Evolutionary conservation across 2,329 filamentous ascomycete genomes (phyloP), one percentile per base, ranked within the genome.

Genomic region (Cladosporium sp.): DNA sequence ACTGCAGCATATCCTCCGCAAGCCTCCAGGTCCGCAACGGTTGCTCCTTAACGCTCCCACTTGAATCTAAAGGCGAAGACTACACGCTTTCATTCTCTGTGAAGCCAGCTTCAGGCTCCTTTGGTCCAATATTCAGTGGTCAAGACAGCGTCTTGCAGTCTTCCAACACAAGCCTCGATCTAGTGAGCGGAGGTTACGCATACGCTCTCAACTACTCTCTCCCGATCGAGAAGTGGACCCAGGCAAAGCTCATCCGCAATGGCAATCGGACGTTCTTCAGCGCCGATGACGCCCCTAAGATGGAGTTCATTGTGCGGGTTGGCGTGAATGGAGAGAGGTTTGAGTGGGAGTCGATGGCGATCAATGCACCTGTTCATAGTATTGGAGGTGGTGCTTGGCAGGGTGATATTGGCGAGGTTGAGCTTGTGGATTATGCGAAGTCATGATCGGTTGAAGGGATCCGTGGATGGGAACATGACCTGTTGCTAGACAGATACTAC

Each of bases 21-120:
- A 62, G 60, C 30, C 30, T 73, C 3, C 44, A 59, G 4, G 63
- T 77, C 30, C 69, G 69, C 0, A 68, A 71, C 0, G 73, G 75
- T 4, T 86, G 85, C 70, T 74, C 74, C 3, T 65, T 86, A 1
- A 74, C 66, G 1, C 86, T 84, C 0, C 84, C 84, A 0, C 72
- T 85, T 10, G 74, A 74, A 0, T 84, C 82, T 38, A 88, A 88
- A 71, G 86, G 86, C 2, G 79, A 84, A 66, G 79, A 87, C 70
- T 88, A 88, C 73, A 86, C 82, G 0, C 78, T 88, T 1, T 78
- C 81, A 0, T 77, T 87, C 15, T 75, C 77, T 0, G 69, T 84
- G 71, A 1, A 79, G 80, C 36, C 79, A 78, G 0, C 80, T 76
- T 2, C 72, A 84, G 21, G 74, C 84, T n/a, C 72, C 75, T 1